Evolutionary conservation across 2,329 filamentous ascomycete genomes (phyloP).

Genomic region (Trichoderma harzianum): DNA sequence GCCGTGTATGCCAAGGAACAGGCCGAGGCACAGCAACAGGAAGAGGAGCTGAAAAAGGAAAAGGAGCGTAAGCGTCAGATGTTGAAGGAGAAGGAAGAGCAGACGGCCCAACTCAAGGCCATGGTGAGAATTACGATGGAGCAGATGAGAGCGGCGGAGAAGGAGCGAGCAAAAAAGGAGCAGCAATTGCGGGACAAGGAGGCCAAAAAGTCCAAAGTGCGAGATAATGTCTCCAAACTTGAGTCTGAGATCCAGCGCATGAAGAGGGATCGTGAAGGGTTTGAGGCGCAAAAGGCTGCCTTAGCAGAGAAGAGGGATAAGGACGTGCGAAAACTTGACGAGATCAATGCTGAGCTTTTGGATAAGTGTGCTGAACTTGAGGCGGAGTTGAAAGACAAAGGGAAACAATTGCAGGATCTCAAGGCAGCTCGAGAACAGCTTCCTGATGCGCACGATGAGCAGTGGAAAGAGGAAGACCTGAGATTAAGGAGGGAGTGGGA

Average conservation of each 20-base stretch:
- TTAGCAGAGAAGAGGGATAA: conserved; percentile 50
- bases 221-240: conserved; percentile 68
- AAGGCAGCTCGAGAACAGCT: conserved; percentile 67
- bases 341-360: conserved; percentile 59
- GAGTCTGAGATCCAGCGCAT: conserved; percentile 60
- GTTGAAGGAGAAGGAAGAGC: conserved; percentile 86
- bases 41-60: conserved; percentile 69
- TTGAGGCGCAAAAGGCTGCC: conserved; percentile 51
- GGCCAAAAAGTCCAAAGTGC: conserved; percentile 64
- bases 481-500: conserved; percentile 57
- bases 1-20: conserved; percentile 68
- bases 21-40: conserved; percentile 62
- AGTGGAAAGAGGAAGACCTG: conserved; percentile 49
- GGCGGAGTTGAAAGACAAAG: conserved; percentile 64
- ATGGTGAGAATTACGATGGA: conserved; percentile 78
- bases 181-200: conserved; percentile 65
- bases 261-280: conserved; percentile 52
- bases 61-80: conserved; percentile 74
- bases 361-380: conserved; percentile 64
- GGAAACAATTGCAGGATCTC: conserved; percentile 68
- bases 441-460: conserved; percentile 59
- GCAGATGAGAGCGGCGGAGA: conserved; percentile 75
- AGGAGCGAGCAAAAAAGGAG: conserved; percentile 75
- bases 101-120: conserved; percentile 77
- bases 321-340: conserved; percentile 50